A percentile compares a stretch with the other conserved stretches of the same genome.
These are phyloP conservation scores for Xylona heveae DNA, from an alignment of 495 filamentous ascomycete species.

Conservation along the genomic window DNA sequence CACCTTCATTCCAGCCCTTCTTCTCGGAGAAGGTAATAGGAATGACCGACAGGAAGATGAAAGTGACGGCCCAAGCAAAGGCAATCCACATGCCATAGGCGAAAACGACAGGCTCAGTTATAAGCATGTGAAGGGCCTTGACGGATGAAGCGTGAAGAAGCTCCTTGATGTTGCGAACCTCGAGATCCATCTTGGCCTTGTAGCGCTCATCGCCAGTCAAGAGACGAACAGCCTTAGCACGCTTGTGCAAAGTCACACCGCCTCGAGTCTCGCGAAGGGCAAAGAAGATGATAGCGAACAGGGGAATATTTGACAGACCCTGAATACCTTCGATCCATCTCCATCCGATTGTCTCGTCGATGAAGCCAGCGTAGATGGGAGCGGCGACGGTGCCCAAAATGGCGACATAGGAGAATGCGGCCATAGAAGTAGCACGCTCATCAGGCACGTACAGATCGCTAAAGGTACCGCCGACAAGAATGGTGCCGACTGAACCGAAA, in stretches of 20 bases:
- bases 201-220: conserved; percentile 14
- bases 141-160: conserved; percentile 11
- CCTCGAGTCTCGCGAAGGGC: conserved; percentile 16
- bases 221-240: conserved; percentile 13
- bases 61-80: conserved; percentile 8
- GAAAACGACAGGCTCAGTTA: conserved; percentile 15
- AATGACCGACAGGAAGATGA: conserved; percentile 8
- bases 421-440: no score
- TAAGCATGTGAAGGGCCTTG: conserved; percentile 17
- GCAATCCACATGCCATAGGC: conserved; percentile 10
- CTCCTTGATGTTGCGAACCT: conserved; percentile 10
- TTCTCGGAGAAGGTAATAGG: conserved; percentile 7
- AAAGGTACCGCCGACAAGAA: conserved; percentile 8
- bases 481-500: conserved; percentile 8
- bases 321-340: no score
- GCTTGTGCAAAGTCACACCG: conserved; percentile 14
- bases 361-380: no score
- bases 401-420: no score
- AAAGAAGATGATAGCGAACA: conserved; percentile 13
- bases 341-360: no score
- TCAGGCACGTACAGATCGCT: conserved; percentile 5
- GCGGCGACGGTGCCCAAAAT: no score
- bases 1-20: conserved; percentile 7
- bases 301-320: no score
- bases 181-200: conserved; percentile 13